phyloP scores from a whole-genome alignment of 371 early-diverging fungal genomes.

The Syncephalastrum monosporum region DNA sequence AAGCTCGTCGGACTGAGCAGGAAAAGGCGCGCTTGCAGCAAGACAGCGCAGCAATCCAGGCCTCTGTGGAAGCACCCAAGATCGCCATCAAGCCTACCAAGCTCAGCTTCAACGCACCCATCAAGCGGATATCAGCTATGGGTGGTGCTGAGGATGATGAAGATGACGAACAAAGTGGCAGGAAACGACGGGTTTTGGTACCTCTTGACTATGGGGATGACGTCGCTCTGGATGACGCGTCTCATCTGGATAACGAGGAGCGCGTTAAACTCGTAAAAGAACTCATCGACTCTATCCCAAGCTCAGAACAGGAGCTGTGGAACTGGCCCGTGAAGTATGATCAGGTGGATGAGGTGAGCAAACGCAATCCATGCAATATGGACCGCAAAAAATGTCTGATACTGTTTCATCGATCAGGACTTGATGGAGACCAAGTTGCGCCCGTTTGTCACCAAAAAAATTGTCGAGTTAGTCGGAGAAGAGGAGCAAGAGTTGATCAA shows the following conservation, averaged over 20 bases:
- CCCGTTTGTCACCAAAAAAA: constrained; percentile 77
- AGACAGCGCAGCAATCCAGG: constrained; percentile 21
- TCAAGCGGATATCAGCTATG: constrained; percentile 39
- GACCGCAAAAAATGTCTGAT: neutral
- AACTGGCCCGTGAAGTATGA: constrained; percentile 79
- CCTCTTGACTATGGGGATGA: constrained; percentile 61
- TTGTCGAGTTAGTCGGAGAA: constrained; percentile 71
- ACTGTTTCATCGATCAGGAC: constrained; percentile 18
- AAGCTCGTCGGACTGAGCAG: constrained; percentile 29
- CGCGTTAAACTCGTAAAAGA: constrained; percentile 59
- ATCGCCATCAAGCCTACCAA: constrained; percentile 45
- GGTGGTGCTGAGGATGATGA: constrained; percentile 58
- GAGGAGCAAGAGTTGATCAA: constrained; percentile 71
- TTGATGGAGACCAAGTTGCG: constrained; percentile 65
- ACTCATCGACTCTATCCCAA: constrained; percentile 74
- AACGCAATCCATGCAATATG: constrained; percentile 1
- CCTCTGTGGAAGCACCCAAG: constrained; percentile 32
- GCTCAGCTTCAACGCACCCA: constrained; percentile 47
- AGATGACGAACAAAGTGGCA: constrained; percentile 53
- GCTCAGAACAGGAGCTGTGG: constrained; percentile 75
- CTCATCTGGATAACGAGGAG: constrained; percentile 50
- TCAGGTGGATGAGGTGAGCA: constrained; percentile 62
- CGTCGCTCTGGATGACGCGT: constrained; percentile 20
- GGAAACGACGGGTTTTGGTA: constrained; percentile 59
- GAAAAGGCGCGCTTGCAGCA: constrained; percentile 28